Evolutionary conservation across 2,329 filamentous ascomycete species (phyloP).

Genomic region (Cladosporium sp.): DNA sequence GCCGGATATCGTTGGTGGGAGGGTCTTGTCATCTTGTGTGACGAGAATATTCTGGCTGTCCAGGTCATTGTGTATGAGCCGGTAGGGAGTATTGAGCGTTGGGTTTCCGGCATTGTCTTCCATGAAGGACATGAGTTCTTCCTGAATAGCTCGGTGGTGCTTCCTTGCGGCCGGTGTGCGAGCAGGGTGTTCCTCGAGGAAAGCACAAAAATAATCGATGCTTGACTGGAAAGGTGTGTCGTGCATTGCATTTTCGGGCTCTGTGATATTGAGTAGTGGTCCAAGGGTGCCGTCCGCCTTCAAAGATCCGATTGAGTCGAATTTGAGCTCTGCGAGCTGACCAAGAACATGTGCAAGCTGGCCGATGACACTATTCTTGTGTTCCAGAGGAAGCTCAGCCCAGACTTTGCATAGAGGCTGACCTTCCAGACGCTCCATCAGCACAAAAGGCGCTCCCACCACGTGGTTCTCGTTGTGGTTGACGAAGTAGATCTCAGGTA

Average conservation of each 20-base stretch:
- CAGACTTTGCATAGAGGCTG: constrained; percentile 11
- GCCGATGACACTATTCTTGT: constrained; percentile 15
- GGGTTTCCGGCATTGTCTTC: not conserved
- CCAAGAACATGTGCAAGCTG: not conserved
- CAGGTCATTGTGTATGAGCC: constrained; percentile 22
- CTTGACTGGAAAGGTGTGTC: not conserved
- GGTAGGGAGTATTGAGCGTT: constrained; percentile 16
- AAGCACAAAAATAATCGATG: not conserved
- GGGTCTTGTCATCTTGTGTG: not conserved
- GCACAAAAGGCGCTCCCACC: constrained; percentile 21
- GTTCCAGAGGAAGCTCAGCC: constrained; percentile 12
- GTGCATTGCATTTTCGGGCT: not conserved
- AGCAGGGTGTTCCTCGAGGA: not conserved
- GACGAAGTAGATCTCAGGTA: constrained; percentile 21
- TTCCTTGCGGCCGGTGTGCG: not conserved
- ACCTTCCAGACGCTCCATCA: constrained; percentile 23
- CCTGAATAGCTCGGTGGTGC: not conserved
- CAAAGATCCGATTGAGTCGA: constrained; percentile 20
- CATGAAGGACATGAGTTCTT: not conserved
- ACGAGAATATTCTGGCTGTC: constrained; percentile 21
- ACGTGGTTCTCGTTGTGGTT: constrained; percentile 21
- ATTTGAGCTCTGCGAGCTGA: constrained; percentile 7
- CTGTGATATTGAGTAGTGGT: not conserved
- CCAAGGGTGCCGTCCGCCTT: constrained; percentile 16
- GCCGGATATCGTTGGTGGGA: constrained; percentile 7